A percentile compares a stretch with the other conserved stretches of the same genome.
phyloP scores from a whole-genome alignment of 2,329 filamentous ascomycete genomes.

The Thelonectria discophora region DNA sequence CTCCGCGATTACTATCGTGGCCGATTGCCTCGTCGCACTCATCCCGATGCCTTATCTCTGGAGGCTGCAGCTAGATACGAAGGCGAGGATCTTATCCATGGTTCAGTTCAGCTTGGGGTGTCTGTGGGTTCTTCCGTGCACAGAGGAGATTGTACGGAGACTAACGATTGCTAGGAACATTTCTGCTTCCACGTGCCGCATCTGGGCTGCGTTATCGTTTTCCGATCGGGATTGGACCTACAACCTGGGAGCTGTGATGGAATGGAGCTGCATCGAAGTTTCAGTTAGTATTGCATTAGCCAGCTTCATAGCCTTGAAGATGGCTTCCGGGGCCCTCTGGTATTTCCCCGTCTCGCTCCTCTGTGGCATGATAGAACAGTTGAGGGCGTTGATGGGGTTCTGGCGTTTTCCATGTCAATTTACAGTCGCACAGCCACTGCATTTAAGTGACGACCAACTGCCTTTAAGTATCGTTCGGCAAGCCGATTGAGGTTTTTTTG shows the following conservation, averaged over 20 bases:
- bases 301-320: not conserved
- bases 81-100: not conserved
- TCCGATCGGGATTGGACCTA: not conserved
- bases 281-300: not conserved
- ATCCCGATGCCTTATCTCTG: not conserved
- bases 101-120: not conserved
- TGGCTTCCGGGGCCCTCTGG: not conserved
- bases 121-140: not conserved
- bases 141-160: too few relatives aligned
- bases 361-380: not conserved
- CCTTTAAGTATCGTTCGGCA: not conserved
- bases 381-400: not conserved
- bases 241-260: not conserved
- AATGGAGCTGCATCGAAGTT: not conserved
- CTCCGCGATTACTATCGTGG: too few relatives aligned
- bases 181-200: not conserved
- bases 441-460: not conserved
- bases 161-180: not conserved
- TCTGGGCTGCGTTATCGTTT: not conserved
- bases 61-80: not conserved
- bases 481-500: not conserved
- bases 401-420: not conserved
- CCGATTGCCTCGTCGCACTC: too few relatives aligned
- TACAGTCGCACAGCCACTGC: not conserved
- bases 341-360: not conserved